Conservation (phyloP, 192 early-diverging fungal genomes). For the Dispira simplex region DNA sequence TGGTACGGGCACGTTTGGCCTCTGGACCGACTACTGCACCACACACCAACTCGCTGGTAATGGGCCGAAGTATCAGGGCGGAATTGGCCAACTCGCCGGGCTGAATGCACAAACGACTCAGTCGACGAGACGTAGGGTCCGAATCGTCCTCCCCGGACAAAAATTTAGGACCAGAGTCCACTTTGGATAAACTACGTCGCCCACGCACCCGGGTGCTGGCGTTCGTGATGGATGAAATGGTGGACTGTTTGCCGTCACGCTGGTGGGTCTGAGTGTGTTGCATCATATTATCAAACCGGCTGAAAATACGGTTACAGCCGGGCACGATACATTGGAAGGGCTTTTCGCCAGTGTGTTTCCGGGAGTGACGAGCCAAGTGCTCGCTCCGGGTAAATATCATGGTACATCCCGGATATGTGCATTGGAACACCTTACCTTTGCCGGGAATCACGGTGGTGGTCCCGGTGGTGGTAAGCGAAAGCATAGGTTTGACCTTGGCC, state of each 20-base stretch:
- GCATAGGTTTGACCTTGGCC: background rate
- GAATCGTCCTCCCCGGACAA: background rate
- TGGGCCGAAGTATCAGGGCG: slow-evolving; percentile 8
- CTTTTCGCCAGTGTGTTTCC: slow-evolving; percentile 41
- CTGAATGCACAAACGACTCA: slow-evolving; percentile 8
- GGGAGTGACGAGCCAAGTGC: slow-evolving; percentile 30
- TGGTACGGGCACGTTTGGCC: background rate
- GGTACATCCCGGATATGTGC: slow-evolving; percentile 1
- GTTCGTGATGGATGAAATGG: slow-evolving; percentile 32
- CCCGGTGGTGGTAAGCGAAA: background rate
- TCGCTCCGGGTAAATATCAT: slow-evolving; percentile 25
- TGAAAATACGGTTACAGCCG: slow-evolving; percentile 45
- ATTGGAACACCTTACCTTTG: slow-evolving; percentile 11
- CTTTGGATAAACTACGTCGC: slow-evolving; percentile 13
- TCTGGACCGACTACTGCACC: background rate
- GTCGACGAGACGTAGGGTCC: slow-evolving; percentile 7
- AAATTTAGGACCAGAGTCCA: background rate
- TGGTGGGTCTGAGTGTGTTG: slow-evolving; percentile 61
- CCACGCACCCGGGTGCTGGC: slow-evolving; percentile 25
- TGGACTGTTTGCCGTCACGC: slow-evolving; percentile 25
- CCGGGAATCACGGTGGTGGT: slow-evolving; percentile 1
- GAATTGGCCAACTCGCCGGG: slow-evolving; percentile 5
- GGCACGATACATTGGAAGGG: slow-evolving; percentile 55
- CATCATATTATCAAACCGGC: slow-evolving; percentile 71
- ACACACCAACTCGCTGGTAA: slow-evolving; percentile 5